phyloP scores from a whole-genome alignment of 371 early-diverging fungal species.

The Apophysomyces trapeziformis region DNA sequence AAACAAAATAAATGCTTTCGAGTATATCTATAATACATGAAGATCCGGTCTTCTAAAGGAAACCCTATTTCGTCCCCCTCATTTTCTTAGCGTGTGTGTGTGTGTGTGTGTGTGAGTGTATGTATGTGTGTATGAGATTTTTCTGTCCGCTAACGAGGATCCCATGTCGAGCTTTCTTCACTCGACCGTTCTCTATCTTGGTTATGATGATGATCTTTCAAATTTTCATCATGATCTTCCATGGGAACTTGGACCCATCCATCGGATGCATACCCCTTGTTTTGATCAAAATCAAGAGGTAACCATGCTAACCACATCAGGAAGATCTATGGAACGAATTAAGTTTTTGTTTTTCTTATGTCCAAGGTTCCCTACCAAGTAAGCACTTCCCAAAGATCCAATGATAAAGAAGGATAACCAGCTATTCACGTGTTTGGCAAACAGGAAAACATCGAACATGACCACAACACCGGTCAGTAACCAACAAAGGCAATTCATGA shows the following conservation, averaged over 20 bases:
- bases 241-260: slow-evolving; percentile 6
- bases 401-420: slow-evolving; percentile 18
- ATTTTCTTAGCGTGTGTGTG: background rate
- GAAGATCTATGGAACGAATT: slow-evolving; percentile 16
- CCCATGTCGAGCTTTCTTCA: slow-evolving; percentile 1
- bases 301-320: slow-evolving; percentile 26
- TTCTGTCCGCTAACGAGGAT: background rate
- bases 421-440: slow-evolving; percentile 38
- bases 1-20: background rate
- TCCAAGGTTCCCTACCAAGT: background rate
- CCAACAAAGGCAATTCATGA: slow-evolving; percentile 30
- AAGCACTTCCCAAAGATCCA: slow-evolving; percentile 10
- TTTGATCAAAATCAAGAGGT: slow-evolving; percentile 17
- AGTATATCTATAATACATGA: slow-evolving; percentile 2
- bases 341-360: too few species aligned
- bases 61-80: background rate
- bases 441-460: slow-evolving; percentile 53
- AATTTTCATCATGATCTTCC: background rate
- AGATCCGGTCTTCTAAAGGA: slow-evolving; percentile 8
- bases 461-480: slow-evolving; percentile 46
- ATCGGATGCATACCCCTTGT: background rate
- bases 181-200: background rate
- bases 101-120: background rate
- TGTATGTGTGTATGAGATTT: background rate
- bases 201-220: background rate